Evolutionary conservation across 164 flowering plant species (phyloP).

Genomic region (Echeveria elegans): DNA sequence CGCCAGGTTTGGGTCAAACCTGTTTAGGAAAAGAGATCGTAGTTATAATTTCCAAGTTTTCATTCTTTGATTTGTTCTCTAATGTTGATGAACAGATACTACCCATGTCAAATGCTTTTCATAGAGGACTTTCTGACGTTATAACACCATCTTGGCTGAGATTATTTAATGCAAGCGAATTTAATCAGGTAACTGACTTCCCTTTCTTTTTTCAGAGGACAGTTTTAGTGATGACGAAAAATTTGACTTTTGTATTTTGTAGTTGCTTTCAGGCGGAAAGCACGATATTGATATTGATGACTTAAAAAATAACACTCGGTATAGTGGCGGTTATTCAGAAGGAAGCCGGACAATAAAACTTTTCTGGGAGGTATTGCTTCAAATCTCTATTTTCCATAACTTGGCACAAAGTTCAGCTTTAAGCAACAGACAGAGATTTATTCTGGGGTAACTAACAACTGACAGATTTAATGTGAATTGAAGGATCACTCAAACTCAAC

Average conservation of each 20-base stretch:
- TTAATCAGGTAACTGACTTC: constrained; percentile 71
- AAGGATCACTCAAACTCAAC: not conserved
- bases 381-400: not conserved
- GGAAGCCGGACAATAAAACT: constrained; percentile 89
- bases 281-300: constrained; percentile 88
- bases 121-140: constrained; percentile 82
- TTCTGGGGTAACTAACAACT: too few species aligned
- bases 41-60: not conserved
- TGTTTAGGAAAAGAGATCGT: constrained; percentile 1
- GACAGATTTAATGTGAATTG: not conserved
- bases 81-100: constrained; percentile 51
- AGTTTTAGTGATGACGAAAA: not conserved
- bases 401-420: not conserved
- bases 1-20: constrained; percentile 47
- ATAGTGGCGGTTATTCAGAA: constrained; percentile 92
- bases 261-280: constrained; percentile 97
- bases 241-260: constrained; percentile 12
- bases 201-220: not conserved
- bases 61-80: constrained; percentile 4
- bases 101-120: constrained; percentile 91
- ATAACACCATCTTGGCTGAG: constrained; percentile 91
- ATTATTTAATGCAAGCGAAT: constrained; percentile 89
- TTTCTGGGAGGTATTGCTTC: constrained; percentile 82
- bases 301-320: constrained; percentile 65
- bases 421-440: too few species aligned